Evolutionary conservation across 371 early-diverging fungal genomes (phyloP), one percentile per base, ranked within the genome.

Genomic region (Agmasoma carcini): DNA sequence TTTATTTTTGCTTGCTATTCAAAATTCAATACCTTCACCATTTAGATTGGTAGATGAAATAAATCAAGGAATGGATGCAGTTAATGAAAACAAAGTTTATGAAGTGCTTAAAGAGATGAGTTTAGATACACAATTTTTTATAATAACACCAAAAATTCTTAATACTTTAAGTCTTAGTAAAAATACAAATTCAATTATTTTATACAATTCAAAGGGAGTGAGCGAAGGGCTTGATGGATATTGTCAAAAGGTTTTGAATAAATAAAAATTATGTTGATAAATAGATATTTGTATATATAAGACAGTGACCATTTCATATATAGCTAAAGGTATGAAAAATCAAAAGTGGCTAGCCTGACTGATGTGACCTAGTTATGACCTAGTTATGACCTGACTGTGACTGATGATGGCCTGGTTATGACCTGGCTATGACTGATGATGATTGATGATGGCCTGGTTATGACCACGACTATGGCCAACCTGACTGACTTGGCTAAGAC

Each of bases 41-140:
- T 96, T 98, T 81, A 82, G 94, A 44, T 86, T 96, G 0, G 99
- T 96, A 6, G 99, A 98, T 77, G 99, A 98, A 75, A 94, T 96
- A 61, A 98, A 98, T 74, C 99, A 98, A 74, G 76, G 99, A 55
- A 96, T 98, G 99, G 99, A 98, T 74, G 85, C 86, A 55, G 76
- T 82, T 33, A 95, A 96, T 68, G 99, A 98, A 69, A 82, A 92
- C 27, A 76, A 85, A 74, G 83, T 96, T 12, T 95, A 95, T 71
- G 75, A 81, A n/a, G 85, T 86, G 55, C 43, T 61, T 19, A 40
- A 46, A 9, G 30, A 60, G 15, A 46, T 17, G 3, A 41, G 43
- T n/a, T 20, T 17, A 19, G 30, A 14, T 2, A 54, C 64, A 26
- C 76, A 76, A 50, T 89, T 93, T 70, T 95, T 98, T 72, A 75